These are phyloP conservation scores for Triticum aestivum DNA, from an alignment of 176 grass and related monocot species.

Conservation along the genomic window IWGSC_CS_RefSeq_v2.1 NC_057810.1:47142231-47142730, in stretches of 20 bases:
- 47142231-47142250: slow-evolving; percentile 49
- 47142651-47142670: background rate
- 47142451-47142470: slow-evolving; percentile 1
- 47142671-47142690: slow-evolving; percentile 6
- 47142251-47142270: slow-evolving; percentile 32
- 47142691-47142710: slow-evolving; percentile 52
- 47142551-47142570: slow-evolving; percentile 15
- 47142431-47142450: slow-evolving; percentile 9
- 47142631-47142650: slow-evolving; percentile 40
- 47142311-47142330: slow-evolving; percentile 32
- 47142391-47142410: slow-evolving; percentile 46
- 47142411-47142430: slow-evolving; percentile 30
- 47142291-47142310: slow-evolving; percentile 42
- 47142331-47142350: slow-evolving; percentile 60
- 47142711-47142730: slow-evolving; percentile 57
- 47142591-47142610: slow-evolving; percentile 30
- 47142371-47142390: slow-evolving; percentile 55
- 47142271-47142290: slow-evolving; percentile 52
- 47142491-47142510: background rate
- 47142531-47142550: background rate
- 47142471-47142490: background rate
- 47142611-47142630: slow-evolving; percentile 42
- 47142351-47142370: slow-evolving; percentile 35
- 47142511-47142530: background rate
- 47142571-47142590: slow-evolving; percentile 43